Evolutionary conservation across 805 yeast genomes (phyloP).

Genomic region (Lipomyces sp.): DNA sequence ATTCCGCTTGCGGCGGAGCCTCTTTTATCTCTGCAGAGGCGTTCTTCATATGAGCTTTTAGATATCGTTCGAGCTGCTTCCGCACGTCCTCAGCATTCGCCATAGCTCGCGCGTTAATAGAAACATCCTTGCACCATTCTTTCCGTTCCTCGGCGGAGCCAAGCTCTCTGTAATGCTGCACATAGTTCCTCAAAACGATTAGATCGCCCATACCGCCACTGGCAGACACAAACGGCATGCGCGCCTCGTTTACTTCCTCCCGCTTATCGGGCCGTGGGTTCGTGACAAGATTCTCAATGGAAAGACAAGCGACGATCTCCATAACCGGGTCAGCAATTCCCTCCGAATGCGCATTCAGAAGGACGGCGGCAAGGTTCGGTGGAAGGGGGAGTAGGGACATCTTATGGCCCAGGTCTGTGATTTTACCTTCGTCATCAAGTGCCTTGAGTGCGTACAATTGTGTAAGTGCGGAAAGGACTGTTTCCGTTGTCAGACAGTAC

Average conservation of each 20-base stretch:
- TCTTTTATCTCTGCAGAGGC: not conserved
- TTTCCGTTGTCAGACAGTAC: not conserved
- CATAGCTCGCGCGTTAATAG: slow-evolving; percentile 74
- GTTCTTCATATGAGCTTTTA: slow-evolving; percentile 7
- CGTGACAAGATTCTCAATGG: slow-evolving; percentile 82
- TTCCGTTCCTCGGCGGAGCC: slow-evolving; percentile 54
- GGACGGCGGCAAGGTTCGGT: slow-evolving; percentile 87
- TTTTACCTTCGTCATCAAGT: slow-evolving; percentile 66
- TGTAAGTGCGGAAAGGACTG: slow-evolving; percentile 64
- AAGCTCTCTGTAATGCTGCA: slow-evolving; percentile 52
- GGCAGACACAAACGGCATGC: slow-evolving; percentile 69
- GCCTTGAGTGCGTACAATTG: slow-evolving; percentile 80
- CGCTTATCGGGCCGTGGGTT: slow-evolving; percentile 77
- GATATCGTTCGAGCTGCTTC: slow-evolving; percentile 56
- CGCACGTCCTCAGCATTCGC: slow-evolving; percentile 67
- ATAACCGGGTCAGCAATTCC: slow-evolving; percentile 56
- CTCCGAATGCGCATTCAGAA: slow-evolving; percentile 61
- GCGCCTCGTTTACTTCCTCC: slow-evolving; percentile 76
- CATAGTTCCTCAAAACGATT: slow-evolving; percentile 73
- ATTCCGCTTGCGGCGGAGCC: not conserved
- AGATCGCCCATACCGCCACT: slow-evolving; percentile 77
- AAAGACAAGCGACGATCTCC: slow-evolving; percentile 87
- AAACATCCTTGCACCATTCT: slow-evolving; percentile 80
- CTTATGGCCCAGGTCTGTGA: slow-evolving; percentile 74
- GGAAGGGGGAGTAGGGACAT: slow-evolving; percentile 88